Evolutionary conservation across 805 yeast species (phyloP).

Genomic region (Pichia eremophila): DNA sequence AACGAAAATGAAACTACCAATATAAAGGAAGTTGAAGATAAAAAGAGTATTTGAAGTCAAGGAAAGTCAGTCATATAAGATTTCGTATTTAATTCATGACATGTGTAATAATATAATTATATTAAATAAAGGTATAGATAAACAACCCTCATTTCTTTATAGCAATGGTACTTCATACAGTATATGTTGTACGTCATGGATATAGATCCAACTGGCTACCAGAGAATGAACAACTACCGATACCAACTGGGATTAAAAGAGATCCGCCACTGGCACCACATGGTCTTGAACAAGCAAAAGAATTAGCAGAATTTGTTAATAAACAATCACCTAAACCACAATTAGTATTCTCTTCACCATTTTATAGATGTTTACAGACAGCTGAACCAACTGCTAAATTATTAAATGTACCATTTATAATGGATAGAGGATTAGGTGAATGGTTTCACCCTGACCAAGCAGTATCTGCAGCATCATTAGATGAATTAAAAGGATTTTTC

Average conservation of each 20-base stretch:
- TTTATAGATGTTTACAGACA: constrained; percentile 84
- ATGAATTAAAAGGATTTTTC: constrained; percentile 45
- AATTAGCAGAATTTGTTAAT: constrained; percentile 48
- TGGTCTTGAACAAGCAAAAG: constrained; percentile 81
- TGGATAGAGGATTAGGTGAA: constrained; percentile 86
- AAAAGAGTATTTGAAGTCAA: neutral
- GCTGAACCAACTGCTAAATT: constrained; percentile 56
- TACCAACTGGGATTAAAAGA: constrained; percentile 83
- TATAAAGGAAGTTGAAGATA: constrained; percentile 20
- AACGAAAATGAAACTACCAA: constrained; percentile 29
- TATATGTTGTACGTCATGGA: constrained; percentile 80
- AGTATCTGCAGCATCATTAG: constrained; percentile 48
- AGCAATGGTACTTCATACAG: constrained; percentile 42
- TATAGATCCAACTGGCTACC: constrained; percentile 87
- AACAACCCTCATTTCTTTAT: neutral
- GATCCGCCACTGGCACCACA: constrained; percentile 85
- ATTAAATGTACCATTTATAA: constrained; percentile 46
- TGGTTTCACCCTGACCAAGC: constrained; percentile 74
- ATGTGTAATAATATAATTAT: too few species aligned
- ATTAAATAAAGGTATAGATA: too few species aligned
- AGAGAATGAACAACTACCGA: constrained; percentile 70
- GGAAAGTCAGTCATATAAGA: too few species aligned
- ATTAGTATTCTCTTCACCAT: constrained; percentile 70
- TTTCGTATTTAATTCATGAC: too few species aligned
- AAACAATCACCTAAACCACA: constrained; percentile 36